Conservation (phyloP, 2,329 filamentous ascomycete species). For the Monilinia fructicola region DNA sequence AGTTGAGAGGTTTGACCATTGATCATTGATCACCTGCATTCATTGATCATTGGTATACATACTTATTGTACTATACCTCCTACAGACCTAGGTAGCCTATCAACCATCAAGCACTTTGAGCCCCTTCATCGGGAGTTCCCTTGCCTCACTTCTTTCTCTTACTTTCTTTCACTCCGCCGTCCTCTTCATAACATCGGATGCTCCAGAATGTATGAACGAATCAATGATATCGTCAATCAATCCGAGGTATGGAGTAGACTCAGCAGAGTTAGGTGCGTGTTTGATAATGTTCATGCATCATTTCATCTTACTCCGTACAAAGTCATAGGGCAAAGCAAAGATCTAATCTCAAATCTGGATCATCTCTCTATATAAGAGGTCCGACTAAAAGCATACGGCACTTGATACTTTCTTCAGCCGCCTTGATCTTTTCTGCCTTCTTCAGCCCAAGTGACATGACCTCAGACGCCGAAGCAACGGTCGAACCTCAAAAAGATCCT, state of each 20-base stretch:
- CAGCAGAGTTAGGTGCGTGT: background rate
- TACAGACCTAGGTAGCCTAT: background rate
- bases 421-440: background rate
- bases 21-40: too few species aligned
- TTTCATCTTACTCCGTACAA: background rate
- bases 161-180: background rate
- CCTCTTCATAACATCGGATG: background rate
- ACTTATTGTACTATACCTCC: too few species aligned
- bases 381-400: background rate
- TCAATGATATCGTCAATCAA: background rate
- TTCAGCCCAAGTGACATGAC: background rate
- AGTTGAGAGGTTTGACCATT: background rate
- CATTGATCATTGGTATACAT: too few species aligned
- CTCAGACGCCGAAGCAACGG: background rate
- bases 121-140: constrained; percentile 5
- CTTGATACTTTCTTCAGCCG: background rate
- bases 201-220: constrained; percentile 6
- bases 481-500: background rate
- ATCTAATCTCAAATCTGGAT: constrained; percentile 5
- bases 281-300: background rate
- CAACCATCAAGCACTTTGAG: constrained; percentile 6
- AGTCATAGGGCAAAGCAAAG: background rate
- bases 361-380: background rate
- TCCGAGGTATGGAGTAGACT: background rate
- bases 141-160: background rate